Conservation (phyloP, 257 asterid genomes). For the Ballota nigra region DNA sequence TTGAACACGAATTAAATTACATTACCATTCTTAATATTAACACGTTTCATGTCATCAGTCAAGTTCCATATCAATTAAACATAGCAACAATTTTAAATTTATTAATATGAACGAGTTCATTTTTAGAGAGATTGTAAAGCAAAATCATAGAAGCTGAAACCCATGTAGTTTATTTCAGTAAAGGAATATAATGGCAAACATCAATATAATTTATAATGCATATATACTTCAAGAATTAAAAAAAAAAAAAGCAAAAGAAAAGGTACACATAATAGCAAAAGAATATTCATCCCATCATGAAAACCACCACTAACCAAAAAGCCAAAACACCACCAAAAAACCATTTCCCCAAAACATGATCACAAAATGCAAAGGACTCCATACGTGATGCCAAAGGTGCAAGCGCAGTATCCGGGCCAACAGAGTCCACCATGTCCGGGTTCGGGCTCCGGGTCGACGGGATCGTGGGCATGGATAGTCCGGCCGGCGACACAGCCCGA, state of each 20-base stretch:
- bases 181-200: background rate
- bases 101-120: too few relatives aligned
- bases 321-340: conserved; percentile 19
- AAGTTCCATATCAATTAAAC: background rate
- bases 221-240: conserved; percentile 21
- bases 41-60: background rate
- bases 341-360: conserved; percentile 7
- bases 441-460: conserved; percentile 57
- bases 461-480: conserved; percentile 48
- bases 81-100: background rate
- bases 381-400: conserved; percentile 41
- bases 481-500: conserved; percentile 26
- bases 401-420: conserved; percentile 50
- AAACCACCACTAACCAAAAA: conserved; percentile 21
- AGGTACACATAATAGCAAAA: background rate
- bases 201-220: background rate
- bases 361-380: conserved; percentile 40
- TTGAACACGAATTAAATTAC: too few relatives aligned
- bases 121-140: background rate
- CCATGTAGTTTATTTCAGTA: background rate
- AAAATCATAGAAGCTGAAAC: background rate
- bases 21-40: too few relatives aligned
- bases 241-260: conserved; percentile 19
- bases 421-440: conserved; percentile 39
- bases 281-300: conserved; percentile 23